Evolutionary conservation across 2,329 filamentous ascomycete genomes (phyloP), one percentile per base, ranked within the genome.

Genomic region (Xylaria sp.): DNA sequence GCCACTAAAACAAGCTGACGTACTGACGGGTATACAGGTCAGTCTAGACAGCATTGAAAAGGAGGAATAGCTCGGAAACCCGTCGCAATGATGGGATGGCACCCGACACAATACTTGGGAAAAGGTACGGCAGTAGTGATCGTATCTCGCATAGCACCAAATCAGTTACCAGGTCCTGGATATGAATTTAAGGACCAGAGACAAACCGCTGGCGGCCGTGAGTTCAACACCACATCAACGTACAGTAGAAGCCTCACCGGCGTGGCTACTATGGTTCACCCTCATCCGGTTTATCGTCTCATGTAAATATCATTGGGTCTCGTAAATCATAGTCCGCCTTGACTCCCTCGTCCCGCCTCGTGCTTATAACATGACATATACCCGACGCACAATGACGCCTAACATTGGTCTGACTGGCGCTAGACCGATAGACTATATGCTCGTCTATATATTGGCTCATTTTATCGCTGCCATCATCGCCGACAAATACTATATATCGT

Each of bases 261-360:
- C 35, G 40, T 27, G 13, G 13, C n/a, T 2, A 21, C 10, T 23
- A 37, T 57, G 32, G n/a, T 21, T 40, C 32, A 16, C 12, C 53
- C 53, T 55, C 48, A 40, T 25, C 35, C n/a, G 9, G 5, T 48
- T 48, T 42, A 2, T 42, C 21, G 54, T 21, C 23, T 18, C 13
- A 18, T 21, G 54, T 25, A 25, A 57, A 27, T 25, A 18, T n/a
- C 23, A 16, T 57, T 57, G 35, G 54, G 2, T 9, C 13, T 42
- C 21, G 21, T 27, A 40, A 9, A 42, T 40, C 54, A 57, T 42
- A 21, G 51, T 23, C 37, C 54, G 35, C 54, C 42, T 57, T 40
- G 54, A 42, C 32, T 25, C 5, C 12, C 32, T 3, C n/a, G 21
- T 27, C 37, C 53, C 53, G 16, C 32, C 35, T 40, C 53, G 53